Conservation (phyloP, 805 yeast genomes). For the Tetrapisispora taiwanensis region DNA sequence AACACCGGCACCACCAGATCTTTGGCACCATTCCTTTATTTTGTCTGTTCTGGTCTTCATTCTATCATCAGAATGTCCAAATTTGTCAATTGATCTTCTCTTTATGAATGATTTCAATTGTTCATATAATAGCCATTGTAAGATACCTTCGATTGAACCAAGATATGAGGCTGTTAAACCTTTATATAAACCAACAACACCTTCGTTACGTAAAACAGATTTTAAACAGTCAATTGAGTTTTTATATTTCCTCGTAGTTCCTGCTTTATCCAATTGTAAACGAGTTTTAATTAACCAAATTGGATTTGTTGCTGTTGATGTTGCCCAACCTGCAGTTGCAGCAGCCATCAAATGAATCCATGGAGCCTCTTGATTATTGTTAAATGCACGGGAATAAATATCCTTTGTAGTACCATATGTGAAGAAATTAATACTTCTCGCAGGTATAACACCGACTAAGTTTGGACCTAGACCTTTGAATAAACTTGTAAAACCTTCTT, state of each 20-base stretch:
- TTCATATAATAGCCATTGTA: constrained; percentile 95
- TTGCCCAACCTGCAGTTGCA: constrained; percentile 82
- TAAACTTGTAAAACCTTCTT: constrained; percentile 78
- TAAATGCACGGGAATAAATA: constrained; percentile 51
- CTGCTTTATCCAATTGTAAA: constrained; percentile 75
- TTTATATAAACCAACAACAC: constrained; percentile 67
- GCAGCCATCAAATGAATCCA: constrained; percentile 83
- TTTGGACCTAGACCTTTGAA: constrained; percentile 96
- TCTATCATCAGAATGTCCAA: constrained; percentile 27
- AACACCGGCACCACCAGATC: constrained; percentile 95
- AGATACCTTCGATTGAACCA: constrained; percentile 84
- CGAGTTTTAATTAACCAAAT: constrained; percentile 96
- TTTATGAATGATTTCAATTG: constrained; percentile 74
- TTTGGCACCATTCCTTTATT: constrained; percentile 81
- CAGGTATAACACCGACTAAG: constrained; percentile 94
- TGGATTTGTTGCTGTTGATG: constrained; percentile 95
- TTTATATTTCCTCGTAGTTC: constrained; percentile 52
- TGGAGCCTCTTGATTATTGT: constrained; percentile 68
- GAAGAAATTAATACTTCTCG: constrained; percentile 91
- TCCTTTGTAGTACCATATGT: constrained; percentile 94
- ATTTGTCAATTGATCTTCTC: constrained; percentile 36
- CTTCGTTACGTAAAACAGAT: constrained; percentile 65
- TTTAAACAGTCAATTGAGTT: constrained; percentile 79
- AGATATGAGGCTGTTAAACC: constrained; percentile 93
- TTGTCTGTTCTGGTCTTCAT: constrained; percentile 43